Evolutionary conservation across 2,329 filamentous ascomycete species (phyloP), one percentile per base, ranked within the genome.

Genomic region (Albophoma yamanashiensis): DNA sequence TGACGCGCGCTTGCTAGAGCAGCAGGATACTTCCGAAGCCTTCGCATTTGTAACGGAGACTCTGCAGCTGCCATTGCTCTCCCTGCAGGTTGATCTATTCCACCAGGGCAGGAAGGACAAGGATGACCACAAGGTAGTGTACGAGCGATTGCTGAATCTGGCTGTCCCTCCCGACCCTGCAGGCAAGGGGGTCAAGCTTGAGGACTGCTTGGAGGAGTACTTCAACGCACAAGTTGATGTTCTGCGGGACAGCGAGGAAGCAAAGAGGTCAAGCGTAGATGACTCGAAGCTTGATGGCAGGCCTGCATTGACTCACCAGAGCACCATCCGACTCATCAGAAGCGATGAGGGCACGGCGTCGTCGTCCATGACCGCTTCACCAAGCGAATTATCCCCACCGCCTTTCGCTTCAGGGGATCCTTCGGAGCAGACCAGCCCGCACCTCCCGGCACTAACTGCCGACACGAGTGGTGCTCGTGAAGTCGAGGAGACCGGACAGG

Each of bases 221-320:
- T 97, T 97, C 80, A 97, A 97, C 73, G 92, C 92, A 60, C 83
- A 86, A 60, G 91, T 99, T 58, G 92, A 97, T 68, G 92, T 99
- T 3, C 87, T 89, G 65, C 83, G 93, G 58, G 89, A 93, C 60
- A 82, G 80, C 58, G 73, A 79, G 39, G 82, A 83, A 58, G 80
- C 86, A 64, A 82, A 82, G 66, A 73, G 76, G 61, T 68, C 70
- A 20, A 60, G 58, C 14, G 57, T 66, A 1, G 71, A 73, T 14
- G 72, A 75, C 12, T 63, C 58, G 55, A 62, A 52, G 34, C 56
- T 62, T 7, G 66, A 66, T 20, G 66, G 67, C 15, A 63, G 62
- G 7, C 67, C 69, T 12, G 65, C 61, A 17, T 61, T 71, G 27
- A 62, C 65, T n/a, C 68, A 67, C 34, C 68, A 70, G 40, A 70